phyloP scores from a whole-genome alignment of 1,284 basidiomycete species.

The Crocinoboletus sp. region DNA sequence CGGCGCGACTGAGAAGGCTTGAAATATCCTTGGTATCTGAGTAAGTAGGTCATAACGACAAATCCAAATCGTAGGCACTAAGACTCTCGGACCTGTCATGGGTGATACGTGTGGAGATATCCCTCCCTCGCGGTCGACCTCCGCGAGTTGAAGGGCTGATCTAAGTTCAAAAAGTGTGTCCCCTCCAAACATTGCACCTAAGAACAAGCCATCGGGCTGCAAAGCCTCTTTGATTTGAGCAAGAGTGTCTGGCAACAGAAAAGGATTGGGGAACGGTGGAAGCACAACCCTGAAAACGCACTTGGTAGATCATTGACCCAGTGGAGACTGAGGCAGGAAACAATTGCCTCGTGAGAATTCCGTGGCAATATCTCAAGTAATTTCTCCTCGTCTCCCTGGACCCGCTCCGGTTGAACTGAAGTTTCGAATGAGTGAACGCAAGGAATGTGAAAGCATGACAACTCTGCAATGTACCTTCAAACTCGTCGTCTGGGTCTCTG shows the following conservation, averaged over 20 bases:
- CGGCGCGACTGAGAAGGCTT: conserved; percentile 87
- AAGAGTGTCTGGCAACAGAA: conserved; percentile 54
- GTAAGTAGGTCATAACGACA: conserved; percentile 4
- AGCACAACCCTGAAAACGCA: conserved; percentile 29
- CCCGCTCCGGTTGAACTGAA: conserved; percentile 66
- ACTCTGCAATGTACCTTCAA: conserved; percentile 53
- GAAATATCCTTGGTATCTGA: conserved; percentile 88
- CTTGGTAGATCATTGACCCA: conserved; percentile 99
- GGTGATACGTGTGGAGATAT: conserved; percentile 94
- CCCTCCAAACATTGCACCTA: conserved; percentile 93
- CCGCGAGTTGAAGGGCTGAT: conserved; percentile 89
- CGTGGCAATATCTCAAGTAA: conserved; percentile 59
- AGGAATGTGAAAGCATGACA: background rate
- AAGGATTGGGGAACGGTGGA: background rate
- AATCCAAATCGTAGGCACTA: background rate
- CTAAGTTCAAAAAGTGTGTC: conserved; percentile 95
- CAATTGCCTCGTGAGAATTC: conserved; percentile 87
- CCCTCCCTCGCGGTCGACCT: conserved; percentile 92
- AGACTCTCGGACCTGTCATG: conserved; percentile 76
- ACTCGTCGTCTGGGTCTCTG: conserved; percentile 70
- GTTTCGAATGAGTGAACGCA: conserved; percentile 7
- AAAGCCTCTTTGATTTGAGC: conserved; percentile 87
- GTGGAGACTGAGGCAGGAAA: conserved; percentile 89
- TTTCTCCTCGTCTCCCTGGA: conserved; percentile 76
- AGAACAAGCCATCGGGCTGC: conserved; percentile 90